Percentiles rank a stretch among this genome's conserved stretches.
phyloP scores from a whole-genome alignment of 73 alveolate genomes.

The Stentor roeselii region DNA sequence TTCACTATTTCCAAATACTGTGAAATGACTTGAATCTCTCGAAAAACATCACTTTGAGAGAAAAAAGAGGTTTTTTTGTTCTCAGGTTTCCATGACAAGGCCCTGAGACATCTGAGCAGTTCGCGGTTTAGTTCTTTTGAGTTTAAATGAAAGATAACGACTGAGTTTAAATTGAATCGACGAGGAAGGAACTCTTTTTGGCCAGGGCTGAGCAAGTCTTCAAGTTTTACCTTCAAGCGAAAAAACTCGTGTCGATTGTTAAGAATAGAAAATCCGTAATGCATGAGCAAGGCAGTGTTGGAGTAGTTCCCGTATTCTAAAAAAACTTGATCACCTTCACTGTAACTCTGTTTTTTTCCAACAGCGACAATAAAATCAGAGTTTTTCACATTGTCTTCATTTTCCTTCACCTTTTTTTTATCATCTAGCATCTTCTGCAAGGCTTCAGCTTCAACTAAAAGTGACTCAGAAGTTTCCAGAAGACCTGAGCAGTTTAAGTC shows the following conservation, averaged over 20 bases:
- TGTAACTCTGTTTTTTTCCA: conserved; percentile 31
- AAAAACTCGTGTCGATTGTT: conserved; percentile 45
- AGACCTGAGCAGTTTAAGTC: not conserved
- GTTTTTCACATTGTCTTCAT: not conserved
- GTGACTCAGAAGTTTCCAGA: not conserved
- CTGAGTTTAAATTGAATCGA: not conserved
- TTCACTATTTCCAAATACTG: not conserved
- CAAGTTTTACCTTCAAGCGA: conserved; percentile 23
- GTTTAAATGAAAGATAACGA: not conserved
- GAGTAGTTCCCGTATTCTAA: conserved; percentile 51
- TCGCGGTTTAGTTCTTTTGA: not conserved
- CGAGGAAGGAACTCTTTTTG: not conserved
- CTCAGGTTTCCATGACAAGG: not conserved
- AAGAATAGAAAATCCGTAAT: conserved; percentile 51
- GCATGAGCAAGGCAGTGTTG: conserved; percentile 35
- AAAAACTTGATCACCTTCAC: conserved; percentile 41
- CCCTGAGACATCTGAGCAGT: not conserved
- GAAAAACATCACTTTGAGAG: not conserved
- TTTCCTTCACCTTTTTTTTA: not conserved
- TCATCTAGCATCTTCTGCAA: not conserved
- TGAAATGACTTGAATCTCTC: not conserved
- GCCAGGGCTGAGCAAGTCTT: not conserved
- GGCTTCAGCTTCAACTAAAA: not conserved
- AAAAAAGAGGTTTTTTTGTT: not conserved
- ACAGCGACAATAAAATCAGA: not conserved